These are phyloP conservation scores for Schwanniomyces occidentalis DNA, from an alignment of 805 yeast genomes.

Conservation along the genomic window DNA sequence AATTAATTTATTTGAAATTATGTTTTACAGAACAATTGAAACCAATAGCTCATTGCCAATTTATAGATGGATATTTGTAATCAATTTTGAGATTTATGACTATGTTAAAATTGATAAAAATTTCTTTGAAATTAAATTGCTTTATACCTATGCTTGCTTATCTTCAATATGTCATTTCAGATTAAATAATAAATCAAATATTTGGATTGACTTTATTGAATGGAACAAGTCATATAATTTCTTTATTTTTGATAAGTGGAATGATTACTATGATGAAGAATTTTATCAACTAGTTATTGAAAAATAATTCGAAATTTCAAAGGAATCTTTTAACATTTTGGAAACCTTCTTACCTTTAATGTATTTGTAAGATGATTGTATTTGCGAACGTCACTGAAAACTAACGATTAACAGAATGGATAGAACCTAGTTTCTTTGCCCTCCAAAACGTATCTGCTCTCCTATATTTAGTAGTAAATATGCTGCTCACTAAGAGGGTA, in stretches of 20 bases:
- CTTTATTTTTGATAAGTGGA: constrained; percentile 11
- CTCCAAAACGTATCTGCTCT: too few relatives aligned
- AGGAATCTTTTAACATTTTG: too few relatives aligned
- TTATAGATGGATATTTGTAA: constrained; percentile 25
- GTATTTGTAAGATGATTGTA: too few relatives aligned
- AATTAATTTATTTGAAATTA: constrained; percentile 14
- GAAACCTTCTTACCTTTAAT: too few relatives aligned
- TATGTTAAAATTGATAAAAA: constrained; percentile 15
- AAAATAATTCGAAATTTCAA: too few relatives aligned
- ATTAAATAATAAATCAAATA: constrained; percentile 12
- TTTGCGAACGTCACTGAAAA: too few relatives aligned
- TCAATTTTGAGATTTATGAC: constrained; percentile 15
- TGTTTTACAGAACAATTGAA: constrained; percentile 12
- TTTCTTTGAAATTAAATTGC: constrained; percentile 22
- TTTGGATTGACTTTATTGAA: constrained; percentile 22
- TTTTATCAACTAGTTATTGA: constrained; percentile 1
- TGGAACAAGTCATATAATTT: constrained; percentile 16
- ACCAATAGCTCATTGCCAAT: constrained; percentile 23
- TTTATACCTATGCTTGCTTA: constrained; percentile 22
- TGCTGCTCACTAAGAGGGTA: too few relatives aligned
- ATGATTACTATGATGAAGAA: constrained; percentile 9
- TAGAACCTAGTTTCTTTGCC: too few relatives aligned
- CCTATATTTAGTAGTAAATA: too few relatives aligned
- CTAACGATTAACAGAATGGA: too few relatives aligned
- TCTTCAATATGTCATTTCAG: constrained; percentile 19